phyloP scores from a whole-genome alignment of 768 basidiomycete species.

The Pulveroboletus sp. region DNA sequence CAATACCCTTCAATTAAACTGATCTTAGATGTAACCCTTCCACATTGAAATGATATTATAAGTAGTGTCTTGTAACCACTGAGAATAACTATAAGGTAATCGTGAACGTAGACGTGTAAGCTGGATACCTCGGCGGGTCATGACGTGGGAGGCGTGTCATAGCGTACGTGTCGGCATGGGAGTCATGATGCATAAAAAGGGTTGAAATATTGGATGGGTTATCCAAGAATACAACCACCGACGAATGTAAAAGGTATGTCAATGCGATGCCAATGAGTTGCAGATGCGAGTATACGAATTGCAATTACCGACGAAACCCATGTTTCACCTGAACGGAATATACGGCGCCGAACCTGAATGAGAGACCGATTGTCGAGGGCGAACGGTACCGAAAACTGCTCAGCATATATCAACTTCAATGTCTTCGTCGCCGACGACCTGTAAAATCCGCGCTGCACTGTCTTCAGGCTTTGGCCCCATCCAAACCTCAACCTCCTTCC shows the following conservation, averaged over 20 bases:
- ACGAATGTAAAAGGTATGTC: constrained; percentile 20
- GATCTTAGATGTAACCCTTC: neutral
- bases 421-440: constrained; percentile 26
- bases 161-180: constrained; percentile 3
- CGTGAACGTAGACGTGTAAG: constrained; percentile 10
- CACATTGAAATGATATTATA: constrained; percentile 15
- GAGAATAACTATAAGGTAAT: constrained; percentile 22
- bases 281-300: constrained; percentile 11
- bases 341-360: neutral
- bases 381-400: constrained; percentile 1
- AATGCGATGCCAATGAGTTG: constrained; percentile 15
- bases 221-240: constrained; percentile 20
- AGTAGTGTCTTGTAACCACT: constrained; percentile 6
- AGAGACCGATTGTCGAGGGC: neutral
- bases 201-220: constrained; percentile 1
- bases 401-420: constrained; percentile 30
- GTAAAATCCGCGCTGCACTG: constrained; percentile 4
- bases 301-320: constrained; percentile 1
- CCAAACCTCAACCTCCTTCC: constrained; percentile 3
- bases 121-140: neutral
- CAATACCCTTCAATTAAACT: neutral
- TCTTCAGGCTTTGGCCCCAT: constrained; percentile 1
- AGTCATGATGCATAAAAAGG: neutral
- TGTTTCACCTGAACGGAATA: constrained; percentile 5
- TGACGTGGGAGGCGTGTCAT: constrained; percentile 2